Evolutionary conservation across 345 rosid genomes (phyloP).

Genomic region (Pelargonium nanum): DNA sequence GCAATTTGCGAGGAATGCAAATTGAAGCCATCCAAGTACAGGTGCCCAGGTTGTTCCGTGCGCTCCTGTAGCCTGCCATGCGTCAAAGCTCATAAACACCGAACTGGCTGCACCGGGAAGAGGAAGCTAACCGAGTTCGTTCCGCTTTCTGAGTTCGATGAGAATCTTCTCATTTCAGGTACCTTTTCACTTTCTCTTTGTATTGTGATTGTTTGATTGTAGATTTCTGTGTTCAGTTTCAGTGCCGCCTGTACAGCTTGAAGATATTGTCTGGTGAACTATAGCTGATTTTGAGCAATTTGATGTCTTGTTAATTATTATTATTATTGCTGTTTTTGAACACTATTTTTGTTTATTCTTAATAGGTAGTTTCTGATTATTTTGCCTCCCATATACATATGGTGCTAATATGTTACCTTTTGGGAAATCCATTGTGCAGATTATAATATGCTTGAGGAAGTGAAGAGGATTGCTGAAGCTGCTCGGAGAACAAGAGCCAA

Average conservation of each 20-base stretch:
- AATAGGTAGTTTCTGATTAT: not conserved
- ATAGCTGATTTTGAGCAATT: too few relatives aligned
- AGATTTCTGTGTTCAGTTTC: too few relatives aligned
- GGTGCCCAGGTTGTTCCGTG: constrained; percentile 73
- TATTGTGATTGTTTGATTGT: not conserved
- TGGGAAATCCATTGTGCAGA: constrained; percentile 21
- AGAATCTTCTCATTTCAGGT: constrained; percentile 71
- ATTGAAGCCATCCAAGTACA: constrained; percentile 49
- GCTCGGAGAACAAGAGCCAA: constrained; percentile 47
- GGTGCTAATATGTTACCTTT: too few relatives aligned
- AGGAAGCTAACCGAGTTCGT: constrained; percentile 40
- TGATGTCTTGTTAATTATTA: too few relatives aligned
- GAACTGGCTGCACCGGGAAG: constrained; percentile 67
- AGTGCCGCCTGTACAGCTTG: too few relatives aligned
- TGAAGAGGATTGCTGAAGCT: constrained; percentile 68
- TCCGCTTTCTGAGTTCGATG: constrained; percentile 60
- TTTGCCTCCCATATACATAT: too few relatives aligned
- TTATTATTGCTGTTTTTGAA: too few relatives aligned
- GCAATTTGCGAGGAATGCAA: constrained; percentile 56
- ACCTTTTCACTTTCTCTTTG: not conserved
- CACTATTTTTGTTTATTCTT: too few relatives aligned
- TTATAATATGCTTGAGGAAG: constrained; percentile 74
- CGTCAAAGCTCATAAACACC: constrained; percentile 74
- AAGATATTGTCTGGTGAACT: too few relatives aligned
- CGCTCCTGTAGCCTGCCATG: constrained; percentile 75